Percentiles rank a stretch among this genome's conserved stretches.
These are phyloP conservation scores for Botryotinia narcissicola DNA, from an alignment of 2,329 filamentous ascomycete species.

Conservation along the genomic window DNA sequence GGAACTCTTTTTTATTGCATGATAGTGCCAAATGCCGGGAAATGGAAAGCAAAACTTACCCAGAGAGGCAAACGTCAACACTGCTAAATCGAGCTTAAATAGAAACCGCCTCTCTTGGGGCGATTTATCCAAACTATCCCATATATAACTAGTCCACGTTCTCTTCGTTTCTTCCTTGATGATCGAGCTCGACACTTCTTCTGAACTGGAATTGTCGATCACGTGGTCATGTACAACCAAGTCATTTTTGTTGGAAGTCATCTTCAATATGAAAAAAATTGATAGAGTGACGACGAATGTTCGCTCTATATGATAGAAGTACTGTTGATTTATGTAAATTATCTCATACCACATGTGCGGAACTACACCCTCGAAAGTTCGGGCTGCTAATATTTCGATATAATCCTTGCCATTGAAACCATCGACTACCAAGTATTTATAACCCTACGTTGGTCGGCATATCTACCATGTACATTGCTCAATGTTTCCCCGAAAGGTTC, in stretches of 20 bases:
- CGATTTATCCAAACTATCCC: slow-evolving; percentile 50
- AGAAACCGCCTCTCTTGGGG: slow-evolving; percentile 47
- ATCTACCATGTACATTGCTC: neutral
- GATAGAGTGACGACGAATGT: neutral
- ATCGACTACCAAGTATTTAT: slow-evolving; percentile 2
- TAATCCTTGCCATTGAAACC: slow-evolving; percentile 22
- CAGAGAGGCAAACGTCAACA: slow-evolving; percentile 38
- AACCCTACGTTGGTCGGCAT: neutral
- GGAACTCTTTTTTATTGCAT: neutral
- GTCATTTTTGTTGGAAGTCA: slow-evolving; percentile 15
- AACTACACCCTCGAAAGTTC: neutral
- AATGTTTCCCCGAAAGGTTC: neutral
- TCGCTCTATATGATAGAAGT: neutral
- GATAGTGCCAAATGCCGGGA: neutral
- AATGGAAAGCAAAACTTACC: neutral
- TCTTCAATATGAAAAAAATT: slow-evolving; percentile 1
- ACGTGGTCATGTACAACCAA: slow-evolving; percentile 9
- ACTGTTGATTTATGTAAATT: slow-evolving; percentile 1
- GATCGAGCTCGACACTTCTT: slow-evolving; percentile 1
- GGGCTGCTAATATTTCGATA: slow-evolving; percentile 12
- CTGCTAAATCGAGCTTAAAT: slow-evolving; percentile 48
- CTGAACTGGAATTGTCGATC: slow-evolving; percentile 4
- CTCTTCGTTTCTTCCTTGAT: slow-evolving; percentile 27
- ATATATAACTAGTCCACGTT: slow-evolving; percentile 42
- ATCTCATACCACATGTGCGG: neutral